Base-by-base conservation (phyloP, 352 stramenopile species). In the Peronospora tabacina region DNA sequence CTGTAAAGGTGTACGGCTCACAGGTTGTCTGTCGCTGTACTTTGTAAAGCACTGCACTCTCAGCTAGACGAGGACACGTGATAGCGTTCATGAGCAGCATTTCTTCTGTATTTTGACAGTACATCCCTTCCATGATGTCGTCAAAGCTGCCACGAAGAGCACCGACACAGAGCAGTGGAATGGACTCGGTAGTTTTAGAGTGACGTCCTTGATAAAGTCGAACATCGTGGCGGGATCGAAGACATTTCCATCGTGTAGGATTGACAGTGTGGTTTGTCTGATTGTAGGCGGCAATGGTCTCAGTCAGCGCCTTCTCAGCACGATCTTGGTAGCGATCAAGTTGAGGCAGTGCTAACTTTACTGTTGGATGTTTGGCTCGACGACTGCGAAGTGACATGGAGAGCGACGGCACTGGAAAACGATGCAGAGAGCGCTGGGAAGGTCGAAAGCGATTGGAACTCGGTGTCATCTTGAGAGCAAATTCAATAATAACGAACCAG, bases 1-100 rank as follows among this genome's bases (percentile, higher is more conserved):
- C 70, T 2, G 67, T 61, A 50, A 77, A 81, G 11, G 28, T 49
- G 51, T 65, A 72, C 0, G 66, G 66, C 17, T 72, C 61, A 33
- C 50, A 57, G 9, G 46, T 1, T 11, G 63, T 64, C 15, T 64
- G 55, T 10, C 53, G 53, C 33, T 72, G 54, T 8, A 63, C 56
- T 5, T 52, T 50, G 19, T 73, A 63, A 0, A 81, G 64, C 32
- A 81, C 62, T 3, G 56, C 55, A n/a, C 67, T 70, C 10, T 69
- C 65, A 13, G 52, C 29, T 15, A 71, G 35, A 29, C 58, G 52
- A 9, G 66, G 55, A 34, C 60, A 71, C 10, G 58, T 68, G 47
- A 81, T 54, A 33, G 65, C 54, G 35, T 67, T 63, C 42, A 61
- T 65, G 16, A 75, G 58, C 19, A 73, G 64, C 61, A 81, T 68